Evolutionary conservation across 179 eudicot genomes (phyloP).

Genomic region (Pouteria campechiana): DNA sequence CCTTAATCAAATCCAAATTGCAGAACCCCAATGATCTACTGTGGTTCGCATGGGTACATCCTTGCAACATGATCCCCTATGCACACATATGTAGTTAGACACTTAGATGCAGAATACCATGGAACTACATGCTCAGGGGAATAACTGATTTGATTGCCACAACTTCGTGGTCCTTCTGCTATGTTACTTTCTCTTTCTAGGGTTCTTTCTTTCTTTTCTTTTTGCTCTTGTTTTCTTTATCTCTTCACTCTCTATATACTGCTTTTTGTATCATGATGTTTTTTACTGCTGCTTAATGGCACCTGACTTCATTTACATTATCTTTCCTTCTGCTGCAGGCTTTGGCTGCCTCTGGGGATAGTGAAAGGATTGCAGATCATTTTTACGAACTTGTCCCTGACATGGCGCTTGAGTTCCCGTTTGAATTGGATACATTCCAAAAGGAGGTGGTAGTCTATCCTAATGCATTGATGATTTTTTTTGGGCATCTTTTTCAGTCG

Average conservation of each 20-base stretch:
- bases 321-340: slow-evolving; percentile 54
- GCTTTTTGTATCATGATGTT: background rate
- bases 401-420: slow-evolving; percentile 88
- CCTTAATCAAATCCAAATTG: too few relatives aligned
- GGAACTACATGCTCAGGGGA: too few relatives aligned
- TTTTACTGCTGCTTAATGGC: background rate
- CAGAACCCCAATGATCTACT: too few relatives aligned
- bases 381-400: slow-evolving; percentile 93
- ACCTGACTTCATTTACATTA: too few relatives aligned
- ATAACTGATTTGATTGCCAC: too few relatives aligned
- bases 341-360: slow-evolving; percentile 67
- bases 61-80: too few relatives aligned
- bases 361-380: slow-evolving; percentile 44
- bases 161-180: too few relatives aligned
- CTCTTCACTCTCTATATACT: background rate
- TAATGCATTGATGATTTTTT: background rate
- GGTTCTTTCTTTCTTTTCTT: background rate
- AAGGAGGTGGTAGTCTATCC: slow-evolving; percentile 55
- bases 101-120: too few relatives aligned
- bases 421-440: slow-evolving; percentile 84
- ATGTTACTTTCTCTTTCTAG: too few relatives aligned
- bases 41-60: too few relatives aligned
- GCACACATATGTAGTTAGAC: too few relatives aligned
- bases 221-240: slow-evolving; percentile 1
- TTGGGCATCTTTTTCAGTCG: too few relatives aligned